phyloP scores from a whole-genome alignment of 202 grass and related monocot species.

The Eragrostis tef region DNA sequence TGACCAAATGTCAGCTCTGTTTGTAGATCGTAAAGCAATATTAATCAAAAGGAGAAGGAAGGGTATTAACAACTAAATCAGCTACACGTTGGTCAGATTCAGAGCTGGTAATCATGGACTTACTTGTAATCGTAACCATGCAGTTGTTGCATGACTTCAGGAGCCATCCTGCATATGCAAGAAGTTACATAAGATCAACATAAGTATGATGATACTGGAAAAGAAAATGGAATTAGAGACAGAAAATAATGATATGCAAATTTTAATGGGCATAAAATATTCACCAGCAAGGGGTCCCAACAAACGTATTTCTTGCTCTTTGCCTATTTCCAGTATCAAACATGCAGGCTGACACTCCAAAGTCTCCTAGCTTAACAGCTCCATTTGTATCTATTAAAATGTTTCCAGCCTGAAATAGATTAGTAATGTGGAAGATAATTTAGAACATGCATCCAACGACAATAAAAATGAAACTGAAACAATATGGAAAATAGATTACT shows the following conservation, averaged over 20 bases:
- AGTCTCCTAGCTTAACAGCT: conserved; percentile 92
- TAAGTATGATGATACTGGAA: conserved; percentile 13
- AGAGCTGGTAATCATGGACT: conserved; percentile 43
- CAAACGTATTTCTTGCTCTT: conserved; percentile 93
- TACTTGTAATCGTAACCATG: conserved; percentile 99
- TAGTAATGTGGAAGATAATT: conserved; percentile 56
- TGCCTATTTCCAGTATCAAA: conserved; percentile 97
- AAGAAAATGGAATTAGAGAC: conserved; percentile 35
- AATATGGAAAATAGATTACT: neutral
- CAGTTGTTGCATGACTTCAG: conserved; percentile 99
- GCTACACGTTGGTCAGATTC: conserved; percentile 31
- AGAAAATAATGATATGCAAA: conserved; percentile 41
- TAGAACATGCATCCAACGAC: conserved; percentile 38
- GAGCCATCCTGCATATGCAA: conserved; percentile 80
- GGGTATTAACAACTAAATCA: conserved; percentile 29
- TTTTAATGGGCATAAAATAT: conserved; percentile 32
- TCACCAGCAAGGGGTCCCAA: conserved; percentile 96
- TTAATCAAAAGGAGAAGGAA: conserved; percentile 12
- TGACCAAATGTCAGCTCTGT: conserved; percentile 97
- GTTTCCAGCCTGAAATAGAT: conserved; percentile 90
- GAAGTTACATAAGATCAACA: conserved; percentile 41
- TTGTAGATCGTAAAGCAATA: conserved; percentile 39
- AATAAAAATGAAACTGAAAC: conserved; percentile 30
- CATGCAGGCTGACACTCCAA: conserved; percentile 95
- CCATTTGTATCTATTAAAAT: conserved; percentile 96